Conservation (phyloP, 768 basidiomycete genomes). For the Galerina sulciceps region DNA sequence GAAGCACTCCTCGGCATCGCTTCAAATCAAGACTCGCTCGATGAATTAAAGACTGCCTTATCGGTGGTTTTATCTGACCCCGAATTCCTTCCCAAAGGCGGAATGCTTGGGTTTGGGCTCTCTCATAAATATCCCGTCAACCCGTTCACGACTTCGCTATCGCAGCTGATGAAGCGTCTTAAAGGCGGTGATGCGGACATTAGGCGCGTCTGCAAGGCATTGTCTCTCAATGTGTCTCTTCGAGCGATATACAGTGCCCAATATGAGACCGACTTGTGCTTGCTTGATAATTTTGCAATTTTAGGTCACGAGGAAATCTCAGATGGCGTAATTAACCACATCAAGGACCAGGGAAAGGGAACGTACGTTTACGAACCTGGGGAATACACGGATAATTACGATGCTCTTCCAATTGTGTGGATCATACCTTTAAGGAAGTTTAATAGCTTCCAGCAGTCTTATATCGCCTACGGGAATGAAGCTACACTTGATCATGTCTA, state of each 20-base stretch:
- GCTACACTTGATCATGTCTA: background rate
- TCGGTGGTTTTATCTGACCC: conserved; percentile 28
- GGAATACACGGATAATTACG: background rate
- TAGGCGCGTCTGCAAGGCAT: conserved; percentile 16
- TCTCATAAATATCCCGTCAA: conserved; percentile 36
- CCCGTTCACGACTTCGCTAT: conserved; percentile 6
- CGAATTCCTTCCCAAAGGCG: conserved; percentile 33
- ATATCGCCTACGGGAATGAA: conserved; percentile 2
- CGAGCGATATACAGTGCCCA: conserved; percentile 20
- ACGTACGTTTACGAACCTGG: background rate
- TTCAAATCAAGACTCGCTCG: background rate
- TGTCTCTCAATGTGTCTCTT: conserved; percentile 21
- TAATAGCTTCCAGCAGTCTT: background rate
- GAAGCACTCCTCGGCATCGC: background rate
- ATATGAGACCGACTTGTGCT: background rate
- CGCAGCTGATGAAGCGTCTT: conserved; percentile 20
- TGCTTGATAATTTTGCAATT: background rate
- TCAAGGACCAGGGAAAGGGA: background rate
- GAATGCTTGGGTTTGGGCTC: conserved; percentile 39
- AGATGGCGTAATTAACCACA: background rate
- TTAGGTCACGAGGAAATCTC: background rate
- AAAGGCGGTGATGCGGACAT: conserved; percentile 35
- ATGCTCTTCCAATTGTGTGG: background rate
- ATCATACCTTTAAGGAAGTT: background rate
- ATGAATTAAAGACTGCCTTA: conserved; percentile 20